phyloP scores from a whole-genome alignment of 1,139 yeast species.

The Suhomyces atakaporum region DNA sequence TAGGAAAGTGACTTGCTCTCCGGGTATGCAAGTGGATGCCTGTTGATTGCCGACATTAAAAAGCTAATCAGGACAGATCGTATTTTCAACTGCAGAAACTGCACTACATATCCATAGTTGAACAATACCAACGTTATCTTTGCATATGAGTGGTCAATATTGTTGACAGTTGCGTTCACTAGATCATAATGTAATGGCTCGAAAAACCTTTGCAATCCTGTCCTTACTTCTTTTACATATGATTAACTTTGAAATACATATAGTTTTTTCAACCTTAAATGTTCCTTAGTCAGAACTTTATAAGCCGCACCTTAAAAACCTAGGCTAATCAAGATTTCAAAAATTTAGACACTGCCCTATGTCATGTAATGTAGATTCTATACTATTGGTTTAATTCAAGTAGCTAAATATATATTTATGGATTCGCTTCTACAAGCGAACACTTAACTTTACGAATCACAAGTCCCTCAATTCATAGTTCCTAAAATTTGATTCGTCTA shows the following conservation, averaged over 20 bases:
- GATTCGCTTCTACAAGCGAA: slow-evolving; percentile 2
- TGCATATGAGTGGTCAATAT: too few species aligned
- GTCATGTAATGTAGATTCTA: too few species aligned
- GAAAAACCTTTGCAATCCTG: too few species aligned
- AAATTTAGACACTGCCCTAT: too few species aligned
- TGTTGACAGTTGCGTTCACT: too few species aligned
- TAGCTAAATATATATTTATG: neutral
- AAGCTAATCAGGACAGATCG: slow-evolving; percentile 8
- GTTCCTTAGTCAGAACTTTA: too few species aligned
- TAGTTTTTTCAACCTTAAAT: too few species aligned
- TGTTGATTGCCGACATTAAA: slow-evolving; percentile 10
- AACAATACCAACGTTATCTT: slow-evolving; percentile 5
- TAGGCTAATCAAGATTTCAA: too few species aligned
- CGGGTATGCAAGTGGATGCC: slow-evolving; percentile 4
- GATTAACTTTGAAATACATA: too few species aligned
- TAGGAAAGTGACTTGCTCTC: slow-evolving; percentile 1
- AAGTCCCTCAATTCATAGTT: neutral
- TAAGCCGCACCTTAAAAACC: too few species aligned
- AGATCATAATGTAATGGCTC: too few species aligned
- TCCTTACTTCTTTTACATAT: too few species aligned
- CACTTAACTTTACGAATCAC: neutral
- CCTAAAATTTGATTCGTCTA: slow-evolving; percentile 1
- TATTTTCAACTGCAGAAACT: neutral
- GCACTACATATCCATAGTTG: neutral
- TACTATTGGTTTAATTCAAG: neutral